phyloP scores from a whole-genome alignment of 306 rosid species.

The Benincasa hispida region DNA sequence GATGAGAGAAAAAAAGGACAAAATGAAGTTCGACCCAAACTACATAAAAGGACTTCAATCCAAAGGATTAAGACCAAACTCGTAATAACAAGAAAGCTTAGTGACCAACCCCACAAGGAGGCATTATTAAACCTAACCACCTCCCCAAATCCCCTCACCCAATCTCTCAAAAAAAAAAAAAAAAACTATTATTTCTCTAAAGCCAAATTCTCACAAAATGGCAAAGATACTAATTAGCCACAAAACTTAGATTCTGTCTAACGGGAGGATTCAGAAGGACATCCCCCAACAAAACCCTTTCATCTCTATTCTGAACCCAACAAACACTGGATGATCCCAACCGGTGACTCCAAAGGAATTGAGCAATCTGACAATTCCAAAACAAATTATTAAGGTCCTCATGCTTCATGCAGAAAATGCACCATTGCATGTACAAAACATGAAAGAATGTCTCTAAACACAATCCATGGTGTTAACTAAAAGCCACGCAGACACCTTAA shows the following conservation, averaged over 20 bases:
- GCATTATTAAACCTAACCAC: background rate
- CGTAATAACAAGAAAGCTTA: background rate
- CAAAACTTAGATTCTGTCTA: background rate
- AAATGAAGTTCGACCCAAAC: background rate
- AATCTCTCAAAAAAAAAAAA: background rate
- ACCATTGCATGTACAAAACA: background rate
- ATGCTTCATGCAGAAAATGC: background rate
- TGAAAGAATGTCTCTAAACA: background rate
- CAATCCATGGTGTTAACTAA: no score
- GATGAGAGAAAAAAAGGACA: background rate
- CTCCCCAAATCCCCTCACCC: background rate
- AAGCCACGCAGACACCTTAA: background rate
- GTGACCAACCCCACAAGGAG: background rate
- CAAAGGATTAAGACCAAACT: background rate
- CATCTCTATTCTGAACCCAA: background rate
- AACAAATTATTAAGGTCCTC: background rate
- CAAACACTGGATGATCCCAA: background rate
- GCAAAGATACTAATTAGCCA: background rate
- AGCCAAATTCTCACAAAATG: background rate
- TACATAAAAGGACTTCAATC: background rate
- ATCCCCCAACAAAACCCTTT: background rate
- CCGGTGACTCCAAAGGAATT: background rate
- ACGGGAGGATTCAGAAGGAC: background rate
- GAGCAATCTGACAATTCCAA: background rate
- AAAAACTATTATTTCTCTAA: background rate